These are phyloP conservation scores for Metschnikowia colocasiae DNA, from an alignment of 805 yeast species.

Conservation along the genomic window DNA sequence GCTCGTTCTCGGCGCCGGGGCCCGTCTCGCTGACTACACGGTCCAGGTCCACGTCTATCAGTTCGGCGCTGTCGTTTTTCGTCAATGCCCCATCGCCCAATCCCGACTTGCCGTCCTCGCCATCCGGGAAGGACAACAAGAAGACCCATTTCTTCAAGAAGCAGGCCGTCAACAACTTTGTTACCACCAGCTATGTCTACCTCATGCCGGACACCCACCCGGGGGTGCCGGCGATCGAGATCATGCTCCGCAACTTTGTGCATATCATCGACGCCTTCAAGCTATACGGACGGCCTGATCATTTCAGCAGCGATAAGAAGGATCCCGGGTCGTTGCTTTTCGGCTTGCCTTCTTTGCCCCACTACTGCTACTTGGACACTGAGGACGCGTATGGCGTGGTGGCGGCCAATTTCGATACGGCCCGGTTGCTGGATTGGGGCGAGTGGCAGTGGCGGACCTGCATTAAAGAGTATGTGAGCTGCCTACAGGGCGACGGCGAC, in stretches of 20 bases:
- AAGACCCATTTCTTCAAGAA: conserved; percentile 23
- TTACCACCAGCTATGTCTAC: conserved; percentile 46
- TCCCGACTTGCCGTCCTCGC: conserved; percentile 10
- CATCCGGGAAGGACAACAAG: neutral
- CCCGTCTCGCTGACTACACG: conserved; percentile 11
- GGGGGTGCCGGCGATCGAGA: conserved; percentile 68
- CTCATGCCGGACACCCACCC: conserved; percentile 71
- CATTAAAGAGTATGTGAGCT: conserved; percentile 21
- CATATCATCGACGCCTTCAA: conserved; percentile 69
- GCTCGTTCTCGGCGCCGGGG: conserved; percentile 15
- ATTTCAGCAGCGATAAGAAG: conserved; percentile 68
- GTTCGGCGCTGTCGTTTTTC: conserved; percentile 31
- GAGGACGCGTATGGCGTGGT: conserved; percentile 25
- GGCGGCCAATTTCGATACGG: conserved; percentile 17
- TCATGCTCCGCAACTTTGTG: conserved; percentile 63
- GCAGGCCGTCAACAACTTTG: conserved; percentile 28
- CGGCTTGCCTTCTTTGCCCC: conserved; percentile 73
- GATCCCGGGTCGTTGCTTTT: conserved; percentile 65
- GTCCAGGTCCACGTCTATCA: conserved; percentile 22
- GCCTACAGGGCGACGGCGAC: conserved; percentile 17
- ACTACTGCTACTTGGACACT: conserved; percentile 49
- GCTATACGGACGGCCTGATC: conserved; percentile 71
- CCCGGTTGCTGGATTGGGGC: conserved; percentile 26
- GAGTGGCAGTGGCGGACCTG: conserved; percentile 27
- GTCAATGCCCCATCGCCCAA: conserved; percentile 25